Evolutionary conservation across 495 filamentous ascomycete genomes (phyloP).

Genomic region (Penicillium cataractarum): DNA sequence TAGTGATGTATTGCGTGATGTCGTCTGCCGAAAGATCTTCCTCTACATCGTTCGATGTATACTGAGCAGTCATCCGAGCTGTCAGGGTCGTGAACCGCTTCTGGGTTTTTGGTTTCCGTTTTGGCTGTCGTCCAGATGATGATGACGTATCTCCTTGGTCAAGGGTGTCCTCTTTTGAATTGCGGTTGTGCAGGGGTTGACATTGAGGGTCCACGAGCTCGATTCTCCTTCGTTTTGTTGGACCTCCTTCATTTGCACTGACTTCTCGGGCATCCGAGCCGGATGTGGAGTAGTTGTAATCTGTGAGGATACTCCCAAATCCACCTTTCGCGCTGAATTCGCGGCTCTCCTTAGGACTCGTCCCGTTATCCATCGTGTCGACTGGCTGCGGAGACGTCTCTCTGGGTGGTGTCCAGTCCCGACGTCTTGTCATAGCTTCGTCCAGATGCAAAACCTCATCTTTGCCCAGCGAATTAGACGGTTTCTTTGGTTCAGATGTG

Average conservation of each 20-base stretch:
- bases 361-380: constrained; percentile 19
- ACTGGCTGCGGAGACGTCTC: constrained; percentile 15
- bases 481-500: constrained; percentile 2
- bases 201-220: constrained; percentile 41
- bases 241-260: constrained; percentile 25
- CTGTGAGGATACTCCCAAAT: constrained; percentile 37
- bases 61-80: constrained; percentile 79
- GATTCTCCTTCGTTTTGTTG: constrained; percentile 48
- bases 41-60: constrained; percentile 37
- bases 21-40: constrained; percentile 13
- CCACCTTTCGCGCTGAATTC: neutral
- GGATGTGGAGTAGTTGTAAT: constrained; percentile 39
- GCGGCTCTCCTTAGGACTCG: neutral
- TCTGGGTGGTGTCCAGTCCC: constrained; percentile 52
- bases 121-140: constrained; percentile 21
- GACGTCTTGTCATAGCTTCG: constrained; percentile 39
- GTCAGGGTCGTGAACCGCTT: constrained; percentile 87
- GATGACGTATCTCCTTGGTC: constrained; percentile 17
- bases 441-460: constrained; percentile 38
- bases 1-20: constrained; percentile 29
- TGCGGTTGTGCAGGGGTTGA: constrained; percentile 20
- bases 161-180: constrained; percentile 14
- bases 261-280: constrained; percentile 14
- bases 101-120: constrained; percentile 55
- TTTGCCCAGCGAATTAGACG: constrained; percentile 19